Percentiles rank a stretch among this genome's conserved stretches.
These are phyloP conservation scores for Mariannaea elegans DNA, from an alignment of 2,329 filamentous ascomycete genomes.

Conservation along the genomic window DNA sequence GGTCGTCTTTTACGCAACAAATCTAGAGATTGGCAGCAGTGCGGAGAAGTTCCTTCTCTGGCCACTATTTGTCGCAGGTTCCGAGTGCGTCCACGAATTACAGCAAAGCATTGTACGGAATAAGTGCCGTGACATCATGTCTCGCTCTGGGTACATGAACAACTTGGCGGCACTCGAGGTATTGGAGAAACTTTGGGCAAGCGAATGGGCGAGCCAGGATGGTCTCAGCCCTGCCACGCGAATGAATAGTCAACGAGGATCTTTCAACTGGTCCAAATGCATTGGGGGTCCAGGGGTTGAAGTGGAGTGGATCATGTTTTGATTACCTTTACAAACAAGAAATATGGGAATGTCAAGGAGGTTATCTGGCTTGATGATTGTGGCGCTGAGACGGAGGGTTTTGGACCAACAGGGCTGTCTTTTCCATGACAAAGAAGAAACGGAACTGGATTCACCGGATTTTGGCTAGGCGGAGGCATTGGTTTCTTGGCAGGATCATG, in stretches of 20 bases:
- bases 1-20: conserved; percentile 83
- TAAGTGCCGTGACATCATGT: conserved; percentile 86
- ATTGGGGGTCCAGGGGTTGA: conserved; percentile 65
- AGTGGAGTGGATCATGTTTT: conserved; percentile 75
- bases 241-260: conserved; percentile 54
- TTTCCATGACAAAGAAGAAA: conserved; percentile 12
- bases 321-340: conserved; percentile 30
- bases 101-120: conserved; percentile 82
- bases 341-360: conserved; percentile 29
- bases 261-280: conserved; percentile 67
- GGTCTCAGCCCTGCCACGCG: conserved; percentile 42
- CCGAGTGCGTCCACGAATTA: conserved; percentile 83
- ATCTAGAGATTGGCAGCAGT: conserved; percentile 74
- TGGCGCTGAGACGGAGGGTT: conserved; percentile 2
- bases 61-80: conserved; percentile 91
- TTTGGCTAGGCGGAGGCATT: not conserved
- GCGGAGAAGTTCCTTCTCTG: conserved; percentile 91
- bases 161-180: conserved; percentile 88
- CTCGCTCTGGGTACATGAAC: conserved; percentile 91
- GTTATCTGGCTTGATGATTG: conserved; percentile 20
- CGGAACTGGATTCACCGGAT: not conserved
- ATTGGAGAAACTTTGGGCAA: conserved; percentile 83
- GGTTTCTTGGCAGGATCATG: not conserved
- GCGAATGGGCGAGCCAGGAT: conserved; percentile 55
- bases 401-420: not conserved